Conservation (phyloP, 2,329 filamentous ascomycete genomes). For the Colletotrichum tanaceti region DNA sequence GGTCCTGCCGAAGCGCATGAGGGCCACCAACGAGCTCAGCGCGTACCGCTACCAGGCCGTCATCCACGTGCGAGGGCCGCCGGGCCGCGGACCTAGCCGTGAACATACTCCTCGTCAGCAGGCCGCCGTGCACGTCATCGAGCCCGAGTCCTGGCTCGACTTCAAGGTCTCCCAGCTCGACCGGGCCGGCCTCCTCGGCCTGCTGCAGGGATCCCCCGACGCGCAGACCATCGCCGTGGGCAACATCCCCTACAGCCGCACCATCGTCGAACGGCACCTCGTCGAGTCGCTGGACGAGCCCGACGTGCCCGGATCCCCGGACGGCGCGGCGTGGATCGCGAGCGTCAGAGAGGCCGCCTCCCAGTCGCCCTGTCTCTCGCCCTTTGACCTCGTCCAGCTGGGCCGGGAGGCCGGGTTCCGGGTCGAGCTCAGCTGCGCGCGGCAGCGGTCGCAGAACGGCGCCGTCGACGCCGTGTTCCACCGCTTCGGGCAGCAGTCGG, state of each 20-base stretch:
- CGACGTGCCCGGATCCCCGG: background rate
- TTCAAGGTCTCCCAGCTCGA: background rate
- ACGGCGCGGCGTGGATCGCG: conserved; percentile 1
- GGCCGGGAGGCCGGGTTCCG: conserved; percentile 54
- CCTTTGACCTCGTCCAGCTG: conserved; percentile 42
- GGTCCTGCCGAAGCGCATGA: conserved; percentile 47
- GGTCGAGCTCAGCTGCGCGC: conserved; percentile 59
- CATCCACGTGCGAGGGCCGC: conserved; percentile 37
- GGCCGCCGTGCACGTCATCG: conserved; percentile 37
- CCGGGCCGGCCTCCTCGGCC: background rate
- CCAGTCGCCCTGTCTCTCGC: conserved; percentile 29
- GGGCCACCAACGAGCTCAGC: conserved; percentile 47
- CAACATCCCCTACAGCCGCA: conserved; percentile 48
- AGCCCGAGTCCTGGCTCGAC: conserved; percentile 1
- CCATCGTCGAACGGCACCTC: conserved; percentile 44
- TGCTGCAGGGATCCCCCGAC: conserved; percentile 21
- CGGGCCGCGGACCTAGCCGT: background rate
- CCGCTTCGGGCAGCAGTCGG: conserved; percentile 51
- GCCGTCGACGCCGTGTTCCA: conserved; percentile 48
- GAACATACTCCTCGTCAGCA: too few species aligned
- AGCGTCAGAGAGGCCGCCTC: background rate
- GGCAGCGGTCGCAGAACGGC: conserved; percentile 48
- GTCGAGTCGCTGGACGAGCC: background rate
- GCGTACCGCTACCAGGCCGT: conserved; percentile 47
- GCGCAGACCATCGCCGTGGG: conserved; percentile 34